Evolutionary conservation across 352 stramenopile genomes (phyloP), one percentile per base, ranked within the genome.

Genomic region (Phytophthora pinifolia): DNA sequence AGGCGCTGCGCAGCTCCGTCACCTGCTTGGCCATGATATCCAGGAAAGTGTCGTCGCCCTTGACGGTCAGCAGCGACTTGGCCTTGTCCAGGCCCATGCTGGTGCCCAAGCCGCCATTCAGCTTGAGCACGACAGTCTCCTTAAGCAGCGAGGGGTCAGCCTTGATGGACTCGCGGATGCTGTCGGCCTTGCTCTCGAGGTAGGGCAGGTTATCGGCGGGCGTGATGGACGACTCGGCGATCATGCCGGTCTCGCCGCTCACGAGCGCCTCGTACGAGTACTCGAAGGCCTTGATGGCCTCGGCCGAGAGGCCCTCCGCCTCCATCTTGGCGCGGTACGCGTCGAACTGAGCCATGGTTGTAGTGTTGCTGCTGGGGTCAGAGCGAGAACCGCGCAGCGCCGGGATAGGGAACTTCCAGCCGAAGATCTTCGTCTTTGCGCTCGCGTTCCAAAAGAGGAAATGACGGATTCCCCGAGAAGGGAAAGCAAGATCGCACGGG

Each of bases 281-380:
- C 83, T 98, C 93, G 62, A 99, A 99, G 42, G 97, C 94, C 62
- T 97, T 95, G 76, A 99, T 98, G 54, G 96, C 96, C 15, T 96
- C 96, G 32, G 92, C 78, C 54, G 91, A 97, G 54, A 98, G 89
- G 39, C 95, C 94, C 18, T 96, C 97, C 30, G 82, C 82, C 67
- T 96, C 76, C 97, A 99, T 99, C 86, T 99, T 99, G 64, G 83
- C 70, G 79, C 97, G 81, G 72, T 88, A 96, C 14, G 73, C 78
- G 50, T 79, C 74, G 58, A 92, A 96, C 44, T 72, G 53, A 7
- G 72, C 50, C 79, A 89, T 89, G 42, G 18, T 45, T 25, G 37
- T 35, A 34, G 3, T 70, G 41, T 22, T 65, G 42, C 44, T 69
- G 50, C 45, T 67, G 51, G 57, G 46, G 62, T 62, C 62, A 33